phyloP scores from a whole-genome alignment of 192 early-diverging fungal genomes.

The Gryganskiella cystojenkinii region DNA sequence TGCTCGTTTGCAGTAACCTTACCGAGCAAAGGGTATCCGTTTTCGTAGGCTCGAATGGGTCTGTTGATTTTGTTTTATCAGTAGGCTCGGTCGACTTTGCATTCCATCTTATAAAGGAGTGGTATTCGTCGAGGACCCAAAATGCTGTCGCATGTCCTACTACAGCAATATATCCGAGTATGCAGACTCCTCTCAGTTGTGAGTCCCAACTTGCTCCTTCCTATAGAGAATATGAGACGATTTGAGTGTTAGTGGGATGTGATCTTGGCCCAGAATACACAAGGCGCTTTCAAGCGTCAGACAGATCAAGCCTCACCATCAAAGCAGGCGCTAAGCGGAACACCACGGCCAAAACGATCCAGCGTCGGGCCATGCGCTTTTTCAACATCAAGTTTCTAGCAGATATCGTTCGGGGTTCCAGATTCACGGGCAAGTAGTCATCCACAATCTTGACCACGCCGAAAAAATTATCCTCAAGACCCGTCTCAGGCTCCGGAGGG shows the following conservation, averaged over 20 bases:
- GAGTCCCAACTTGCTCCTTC: not conserved
- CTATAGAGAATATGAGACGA: conserved; percentile 4
- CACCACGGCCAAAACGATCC: conserved; percentile 10
- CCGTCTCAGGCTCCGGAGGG: conserved; percentile 46
- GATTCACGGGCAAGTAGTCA: conserved; percentile 30
- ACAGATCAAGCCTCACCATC: conserved; percentile 7
- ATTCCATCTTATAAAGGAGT: not conserved
- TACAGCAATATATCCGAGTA: conserved; percentile 8
- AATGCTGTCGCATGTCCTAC: conserved; percentile 35
- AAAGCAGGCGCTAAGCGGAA: conserved; percentile 5
- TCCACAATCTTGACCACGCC: conserved; percentile 54
- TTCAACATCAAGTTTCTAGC: conserved; percentile 47
- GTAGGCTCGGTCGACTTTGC: not conserved
- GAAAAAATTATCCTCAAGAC: conserved; percentile 50
- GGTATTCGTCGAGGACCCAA: conserved; percentile 39
- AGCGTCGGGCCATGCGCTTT: conserved; percentile 34
- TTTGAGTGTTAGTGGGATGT: too few relatives aligned
- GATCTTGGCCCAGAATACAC: too few relatives aligned
- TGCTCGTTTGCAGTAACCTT: too few relatives aligned
- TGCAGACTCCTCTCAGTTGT: not conserved
- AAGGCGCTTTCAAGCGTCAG: too few relatives aligned
- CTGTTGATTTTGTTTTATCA: conserved; percentile 10
- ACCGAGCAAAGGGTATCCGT: conserved; percentile 30
- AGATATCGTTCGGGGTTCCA: conserved; percentile 28
- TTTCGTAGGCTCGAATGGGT: conserved; percentile 32